These are phyloP conservation scores for Lentinula sp. DNA, from an alignment of 768 basidiomycete species.

Conservation along the genomic window DNA sequence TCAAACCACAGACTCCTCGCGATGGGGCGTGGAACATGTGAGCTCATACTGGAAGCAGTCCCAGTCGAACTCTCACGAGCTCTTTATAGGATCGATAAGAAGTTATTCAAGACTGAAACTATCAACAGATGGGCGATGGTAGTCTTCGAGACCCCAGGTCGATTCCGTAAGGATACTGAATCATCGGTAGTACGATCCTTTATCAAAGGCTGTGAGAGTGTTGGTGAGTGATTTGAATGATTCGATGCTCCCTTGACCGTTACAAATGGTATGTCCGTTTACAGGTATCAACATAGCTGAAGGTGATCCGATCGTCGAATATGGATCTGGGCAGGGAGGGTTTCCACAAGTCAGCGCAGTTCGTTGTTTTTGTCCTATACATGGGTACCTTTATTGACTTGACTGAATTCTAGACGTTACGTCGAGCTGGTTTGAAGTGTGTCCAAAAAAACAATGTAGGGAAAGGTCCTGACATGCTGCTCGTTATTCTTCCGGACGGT, in stretches of 20 bases:
- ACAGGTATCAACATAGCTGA: neutral
- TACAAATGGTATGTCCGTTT: neutral
- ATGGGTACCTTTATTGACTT: neutral
- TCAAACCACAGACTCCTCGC: slow-evolving; percentile 22
- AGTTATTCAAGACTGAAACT: slow-evolving; percentile 32
- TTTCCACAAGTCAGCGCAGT: neutral
- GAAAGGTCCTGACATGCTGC: slow-evolving; percentile 34
- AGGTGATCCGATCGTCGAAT: neutral
- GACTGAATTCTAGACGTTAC: neutral
- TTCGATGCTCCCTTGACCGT: neutral
- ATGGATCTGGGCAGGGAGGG: neutral
- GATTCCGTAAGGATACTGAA: slow-evolving; percentile 33
- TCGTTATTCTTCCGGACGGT: slow-evolving; percentile 46
- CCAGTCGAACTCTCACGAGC: neutral
- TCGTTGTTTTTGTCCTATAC: neutral
- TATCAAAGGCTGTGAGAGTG: slow-evolving; percentile 20
- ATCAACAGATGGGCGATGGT: slow-evolving; percentile 44
- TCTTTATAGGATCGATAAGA: slow-evolving; percentile 38
- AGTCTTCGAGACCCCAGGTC: slow-evolving; percentile 40
- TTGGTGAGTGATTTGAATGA: neutral
- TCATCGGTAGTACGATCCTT: slow-evolving; percentile 34
- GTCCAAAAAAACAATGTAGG: slow-evolving; percentile 19
- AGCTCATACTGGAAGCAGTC: slow-evolving; percentile 7
- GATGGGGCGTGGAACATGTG: slow-evolving; percentile 53
- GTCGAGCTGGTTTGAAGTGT: slow-evolving; percentile 26